phyloP scores from a whole-genome alignment of 1,284 basidiomycete genomes.

The Mrakiaceae sp. region DNA sequence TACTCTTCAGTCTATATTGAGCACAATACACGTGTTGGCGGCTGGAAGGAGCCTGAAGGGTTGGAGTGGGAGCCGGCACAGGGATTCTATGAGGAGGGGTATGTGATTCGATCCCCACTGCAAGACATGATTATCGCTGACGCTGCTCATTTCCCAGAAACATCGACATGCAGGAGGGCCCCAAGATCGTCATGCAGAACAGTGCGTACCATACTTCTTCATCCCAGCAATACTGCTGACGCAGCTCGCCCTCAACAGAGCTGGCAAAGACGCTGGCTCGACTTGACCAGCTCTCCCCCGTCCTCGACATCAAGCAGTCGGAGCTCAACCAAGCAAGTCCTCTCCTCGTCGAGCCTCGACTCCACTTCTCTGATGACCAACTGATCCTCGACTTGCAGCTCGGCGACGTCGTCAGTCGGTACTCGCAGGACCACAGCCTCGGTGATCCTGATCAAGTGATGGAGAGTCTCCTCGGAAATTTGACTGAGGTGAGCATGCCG shows the following conservation, averaged over 20 bases:
- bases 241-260: neutral
- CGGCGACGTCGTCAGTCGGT: neutral
- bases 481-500: neutral
- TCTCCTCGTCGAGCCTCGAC: too few species aligned
- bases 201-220: neutral
- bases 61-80: constrained; percentile 14
- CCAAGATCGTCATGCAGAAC: constrained; percentile 16
- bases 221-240: neutral
- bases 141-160: neutral
- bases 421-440: neutral
- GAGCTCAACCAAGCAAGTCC: neutral
- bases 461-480: constrained; percentile 10
- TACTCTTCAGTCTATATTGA: neutral
- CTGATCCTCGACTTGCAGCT: neutral
- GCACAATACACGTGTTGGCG: constrained; percentile 12
- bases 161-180: neutral
- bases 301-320: constrained; percentile 2
- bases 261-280: constrained; percentile 4
- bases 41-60: constrained; percentile 14
- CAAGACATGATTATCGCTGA: too few species aligned
- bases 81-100: constrained; percentile 15
- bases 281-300: constrained; percentile 1
- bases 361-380: too few species aligned
- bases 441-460: constrained; percentile 11
- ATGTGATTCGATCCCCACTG: neutral